phyloP scores from a whole-genome alignment of 2,329 filamentous ascomycete genomes.

The Thermochaetoides dissita region DNA sequence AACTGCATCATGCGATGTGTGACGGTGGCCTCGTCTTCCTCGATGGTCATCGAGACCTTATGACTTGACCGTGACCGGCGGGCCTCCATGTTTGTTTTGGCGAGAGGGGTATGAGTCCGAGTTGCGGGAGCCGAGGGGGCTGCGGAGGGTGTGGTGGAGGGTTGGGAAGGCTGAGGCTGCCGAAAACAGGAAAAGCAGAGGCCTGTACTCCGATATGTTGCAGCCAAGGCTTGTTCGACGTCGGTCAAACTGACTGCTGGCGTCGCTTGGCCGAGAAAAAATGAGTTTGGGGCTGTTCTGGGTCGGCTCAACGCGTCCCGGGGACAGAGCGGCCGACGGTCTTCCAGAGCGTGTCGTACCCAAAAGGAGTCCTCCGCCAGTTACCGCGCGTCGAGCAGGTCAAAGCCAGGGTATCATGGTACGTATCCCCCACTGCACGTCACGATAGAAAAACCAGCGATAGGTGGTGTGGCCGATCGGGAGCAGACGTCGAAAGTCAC shows the following conservation, averaged over 20 bases:
- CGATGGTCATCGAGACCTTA: constrained; percentile 22
- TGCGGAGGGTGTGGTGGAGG: no score
- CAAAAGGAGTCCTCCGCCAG: constrained; percentile 3
- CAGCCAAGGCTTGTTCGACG: background rate
- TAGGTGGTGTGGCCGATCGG: background rate
- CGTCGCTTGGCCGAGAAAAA: no score
- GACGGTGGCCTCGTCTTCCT: constrained; percentile 18
- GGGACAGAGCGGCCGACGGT: constrained; percentile 5
- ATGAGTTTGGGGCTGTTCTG: background rate
- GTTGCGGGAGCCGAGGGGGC: no score
- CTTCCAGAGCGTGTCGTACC: constrained; percentile 8
- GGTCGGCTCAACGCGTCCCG: constrained; percentile 9
- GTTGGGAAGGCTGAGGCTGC: no score
- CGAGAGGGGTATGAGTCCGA: background rate
- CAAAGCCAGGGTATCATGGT: constrained; percentile 7
- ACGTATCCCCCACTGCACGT: background rate
- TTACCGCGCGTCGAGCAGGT: constrained; percentile 3
- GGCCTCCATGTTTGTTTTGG: constrained; percentile 18
- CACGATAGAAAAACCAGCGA: no score
- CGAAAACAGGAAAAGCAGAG: no score
- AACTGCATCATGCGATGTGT: constrained; percentile 29
- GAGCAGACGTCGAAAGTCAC: background rate
- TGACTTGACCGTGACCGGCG: constrained; percentile 22
- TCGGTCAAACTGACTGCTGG: background rate
- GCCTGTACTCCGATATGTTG: no score